Evolutionary conservation across 805 yeast genomes (phyloP).

Genomic region (Henningerozyma blattae): DNA sequence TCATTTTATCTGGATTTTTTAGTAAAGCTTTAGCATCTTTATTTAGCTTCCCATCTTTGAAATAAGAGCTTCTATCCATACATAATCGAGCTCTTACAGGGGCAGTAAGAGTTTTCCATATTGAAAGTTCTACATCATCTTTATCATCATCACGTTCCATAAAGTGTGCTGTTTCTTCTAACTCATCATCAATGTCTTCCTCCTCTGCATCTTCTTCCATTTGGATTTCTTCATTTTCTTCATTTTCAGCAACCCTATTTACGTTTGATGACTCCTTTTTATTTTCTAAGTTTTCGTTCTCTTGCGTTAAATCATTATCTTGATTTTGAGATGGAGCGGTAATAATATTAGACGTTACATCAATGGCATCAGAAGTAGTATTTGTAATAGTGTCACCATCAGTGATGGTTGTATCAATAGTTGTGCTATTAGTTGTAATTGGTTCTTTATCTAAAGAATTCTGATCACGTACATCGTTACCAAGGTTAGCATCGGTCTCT

Average conservation of each 20-base stretch:
- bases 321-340: no score
- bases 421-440: neutral
- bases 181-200: slow-evolving; percentile 8
- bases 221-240: neutral
- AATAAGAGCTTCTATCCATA: slow-evolving; percentile 51
- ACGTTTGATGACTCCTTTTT: neutral
- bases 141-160: slow-evolving; percentile 45
- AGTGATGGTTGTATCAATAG: neutral
- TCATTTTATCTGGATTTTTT: slow-evolving; percentile 59
- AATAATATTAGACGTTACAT: no score
- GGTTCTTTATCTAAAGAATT: neutral
- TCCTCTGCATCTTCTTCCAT: slow-evolving; percentile 26
- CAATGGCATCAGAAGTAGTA: neutral
- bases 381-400: neutral
- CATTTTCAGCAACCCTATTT: neutral
- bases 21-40: slow-evolving; percentile 57
- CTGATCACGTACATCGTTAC: neutral
- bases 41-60: slow-evolving; percentile 47
- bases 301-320: no score
- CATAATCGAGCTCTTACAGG: slow-evolving; percentile 69
- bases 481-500: neutral
- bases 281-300: neutral
- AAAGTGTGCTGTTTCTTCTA: slow-evolving; percentile 22
- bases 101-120: slow-evolving; percentile 79
- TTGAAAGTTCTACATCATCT: slow-evolving; percentile 62